phyloP scores from a whole-genome alignment of 1,139 yeast genomes.

The Suhomyces choctaworum region DNA sequence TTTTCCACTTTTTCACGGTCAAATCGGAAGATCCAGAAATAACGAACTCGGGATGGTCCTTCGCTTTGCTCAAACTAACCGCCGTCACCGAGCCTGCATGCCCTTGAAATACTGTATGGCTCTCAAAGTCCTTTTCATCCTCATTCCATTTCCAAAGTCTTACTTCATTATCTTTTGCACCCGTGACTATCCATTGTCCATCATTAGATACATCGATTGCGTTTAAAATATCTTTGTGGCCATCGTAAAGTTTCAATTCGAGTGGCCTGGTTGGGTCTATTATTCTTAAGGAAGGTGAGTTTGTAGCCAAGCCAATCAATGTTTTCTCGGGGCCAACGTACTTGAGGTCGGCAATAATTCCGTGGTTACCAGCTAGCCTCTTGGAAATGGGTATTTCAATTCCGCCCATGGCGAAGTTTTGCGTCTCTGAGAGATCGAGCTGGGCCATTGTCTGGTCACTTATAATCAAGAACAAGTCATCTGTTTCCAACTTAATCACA shows the following conservation, averaged over 20 bases:
- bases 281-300: conserved; percentile 86
- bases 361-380: conserved; percentile 89
- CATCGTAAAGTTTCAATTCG: conserved; percentile 67
- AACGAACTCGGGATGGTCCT: conserved; percentile 64
- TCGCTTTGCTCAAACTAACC: conserved; percentile 66
- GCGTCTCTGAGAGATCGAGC: conserved; percentile 35
- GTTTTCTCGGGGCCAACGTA: conserved; percentile 66
- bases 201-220: conserved; percentile 74
- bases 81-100: conserved; percentile 89
- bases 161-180: conserved; percentile 87
- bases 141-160: conserved; percentile 71
- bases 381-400: conserved; percentile 46
- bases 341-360: conserved; percentile 86
- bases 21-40: conserved; percentile 87
- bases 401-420: conserved; percentile 18
- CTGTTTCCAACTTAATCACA: conserved; percentile 38
- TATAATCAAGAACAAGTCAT: conserved; percentile 45
- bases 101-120: conserved; percentile 70
- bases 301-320: conserved; percentile 81
- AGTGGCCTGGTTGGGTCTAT: conserved; percentile 58
- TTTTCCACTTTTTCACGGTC: conserved; percentile 86
- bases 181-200: conserved; percentile 89
- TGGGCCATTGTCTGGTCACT: conserved; percentile 84
- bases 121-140: conserved; percentile 43
- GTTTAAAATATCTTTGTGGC: conserved; percentile 84